These are phyloP conservation scores for Penicillium mononematosum DNA, from an alignment of 495 filamentous ascomycete genomes.

Conservation along the genomic window DNA sequence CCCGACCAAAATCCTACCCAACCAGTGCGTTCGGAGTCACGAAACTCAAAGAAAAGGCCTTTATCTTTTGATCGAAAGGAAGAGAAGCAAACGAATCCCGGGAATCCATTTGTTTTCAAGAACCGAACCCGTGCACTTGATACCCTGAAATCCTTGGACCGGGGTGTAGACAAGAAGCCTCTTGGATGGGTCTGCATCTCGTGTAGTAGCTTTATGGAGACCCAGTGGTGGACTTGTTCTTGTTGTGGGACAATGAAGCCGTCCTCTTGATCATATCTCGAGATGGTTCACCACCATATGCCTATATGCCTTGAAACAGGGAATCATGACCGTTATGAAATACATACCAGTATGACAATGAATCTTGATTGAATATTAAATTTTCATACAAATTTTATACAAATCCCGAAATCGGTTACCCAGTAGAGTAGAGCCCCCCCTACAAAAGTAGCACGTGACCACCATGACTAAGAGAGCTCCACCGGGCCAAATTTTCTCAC, in stretches of 20 bases:
- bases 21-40: conserved; percentile 14
- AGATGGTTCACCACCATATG: background rate
- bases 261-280: conserved; percentile 39
- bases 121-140: conserved; percentile 39
- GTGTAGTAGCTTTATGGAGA: conserved; percentile 66
- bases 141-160: conserved; percentile 38
- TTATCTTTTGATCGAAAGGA: conserved; percentile 11
- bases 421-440: background rate
- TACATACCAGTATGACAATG: background rate
- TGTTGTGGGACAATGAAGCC: conserved; percentile 67
- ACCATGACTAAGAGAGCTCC: conserved; percentile 16
- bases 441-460: conserved; percentile 12
- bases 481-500: conserved; percentile 13
- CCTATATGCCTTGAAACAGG: background rate
- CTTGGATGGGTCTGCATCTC: conserved; percentile 68
- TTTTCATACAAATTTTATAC: background rate
- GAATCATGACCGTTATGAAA: background rate
- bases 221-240: conserved; percentile 77
- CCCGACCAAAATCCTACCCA: background rate
- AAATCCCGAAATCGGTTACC: background rate
- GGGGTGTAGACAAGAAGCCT: conserved; percentile 41
- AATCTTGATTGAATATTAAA: background rate
- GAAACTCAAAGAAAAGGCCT: conserved; percentile 27
- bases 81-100: conserved; percentile 15
- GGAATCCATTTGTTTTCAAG: conserved; percentile 32